Base-by-base conservation (phyloP, 306 rosid genomes). In the Vigna angularis region DNA sequence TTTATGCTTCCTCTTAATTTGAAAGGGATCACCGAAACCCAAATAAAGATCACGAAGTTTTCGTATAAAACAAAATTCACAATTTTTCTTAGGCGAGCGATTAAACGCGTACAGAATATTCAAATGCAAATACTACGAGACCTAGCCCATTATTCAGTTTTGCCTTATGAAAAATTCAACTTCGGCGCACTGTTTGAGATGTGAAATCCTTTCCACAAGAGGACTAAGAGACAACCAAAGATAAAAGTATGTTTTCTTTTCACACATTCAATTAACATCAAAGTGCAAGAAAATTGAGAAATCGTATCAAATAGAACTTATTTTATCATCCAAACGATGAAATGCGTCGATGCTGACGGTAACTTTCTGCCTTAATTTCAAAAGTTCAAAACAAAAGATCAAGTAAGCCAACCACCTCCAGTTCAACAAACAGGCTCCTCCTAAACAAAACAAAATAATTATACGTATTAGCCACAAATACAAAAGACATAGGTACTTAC, bases 331-430 rank as follows among this genome's bases (percentile, higher is more conserved):
- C 49, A 40, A 69, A 51, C 17, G 66, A 82, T 83, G 87, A 68
- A 81, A 81, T 66, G 79, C 86, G 82, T 47, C 47, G 72, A 74
- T 61, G 61, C 68, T 61, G 82, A 80, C 83, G 82, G 85, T 67
- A 79, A 70, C 68, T 18, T 76, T 72, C 85, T 56, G 82, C 78
- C 76, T 56, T 74, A 57, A 78, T 71, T 82, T 64, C 58, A 70
- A 57, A 63, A 69, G 70, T 69, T 57, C 7, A 58, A 84, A 76
- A 83, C 71, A 64, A 77, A 42, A 81, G 76, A 73, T 49, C 30
- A 56, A 56, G 76, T 74, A 61, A 80, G 58, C 72, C 47, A 49
- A 55, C 47, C 75, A 76, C 61, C 83, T 72, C 79, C 81, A 76
- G 65, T 28, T 49, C 75, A 80, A 74, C 67, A 48, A 57, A 65